Evolutionary conservation across 805 yeast genomes (phyloP).

Genomic region (Barnettozyma vustinii): DNA sequence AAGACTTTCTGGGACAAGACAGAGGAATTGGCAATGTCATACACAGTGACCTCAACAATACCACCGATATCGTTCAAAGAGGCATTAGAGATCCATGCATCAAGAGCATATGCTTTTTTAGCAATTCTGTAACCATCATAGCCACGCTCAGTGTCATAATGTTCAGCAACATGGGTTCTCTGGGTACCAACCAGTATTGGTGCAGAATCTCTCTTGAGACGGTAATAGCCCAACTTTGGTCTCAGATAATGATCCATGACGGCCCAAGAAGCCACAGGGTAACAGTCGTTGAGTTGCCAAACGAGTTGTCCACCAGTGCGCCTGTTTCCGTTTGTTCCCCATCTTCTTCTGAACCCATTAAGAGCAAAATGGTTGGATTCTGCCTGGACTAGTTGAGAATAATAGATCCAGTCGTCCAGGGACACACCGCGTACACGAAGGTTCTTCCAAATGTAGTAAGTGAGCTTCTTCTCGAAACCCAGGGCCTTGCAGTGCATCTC

Average conservation of each 20-base stretch:
- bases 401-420: slow-evolving; percentile 40
- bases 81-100: slow-evolving; percentile 13
- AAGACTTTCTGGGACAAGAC: not conserved
- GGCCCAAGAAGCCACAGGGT: slow-evolving; percentile 51
- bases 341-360: slow-evolving; percentile 41
- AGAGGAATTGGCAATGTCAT: slow-evolving; percentile 1
- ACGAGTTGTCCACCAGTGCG: slow-evolving; percentile 42
- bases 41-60: slow-evolving; percentile 7
- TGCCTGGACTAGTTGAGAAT: slow-evolving; percentile 48
- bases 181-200: slow-evolving; percentile 21
- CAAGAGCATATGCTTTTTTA: slow-evolving; percentile 7
- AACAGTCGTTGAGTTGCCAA: slow-evolving; percentile 51
- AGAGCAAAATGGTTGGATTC: slow-evolving; percentile 45
- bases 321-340: slow-evolving; percentile 34
- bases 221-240: slow-evolving; percentile 43
- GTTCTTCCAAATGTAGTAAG: slow-evolving; percentile 42
- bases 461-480: slow-evolving; percentile 41
- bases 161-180: slow-evolving; percentile 12
- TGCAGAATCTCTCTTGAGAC: slow-evolving; percentile 37
- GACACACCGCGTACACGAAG: slow-evolving; percentile 31
- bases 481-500: slow-evolving; percentile 46
- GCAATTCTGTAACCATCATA: slow-evolving; percentile 4
- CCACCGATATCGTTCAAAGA: slow-evolving; percentile 1
- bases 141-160: slow-evolving; percentile 9
- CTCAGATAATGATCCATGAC: slow-evolving; percentile 36